Base-by-base conservation (phyloP, 2,329 filamentous ascomycete species). In the Colletotrichum abscissum region DNA sequence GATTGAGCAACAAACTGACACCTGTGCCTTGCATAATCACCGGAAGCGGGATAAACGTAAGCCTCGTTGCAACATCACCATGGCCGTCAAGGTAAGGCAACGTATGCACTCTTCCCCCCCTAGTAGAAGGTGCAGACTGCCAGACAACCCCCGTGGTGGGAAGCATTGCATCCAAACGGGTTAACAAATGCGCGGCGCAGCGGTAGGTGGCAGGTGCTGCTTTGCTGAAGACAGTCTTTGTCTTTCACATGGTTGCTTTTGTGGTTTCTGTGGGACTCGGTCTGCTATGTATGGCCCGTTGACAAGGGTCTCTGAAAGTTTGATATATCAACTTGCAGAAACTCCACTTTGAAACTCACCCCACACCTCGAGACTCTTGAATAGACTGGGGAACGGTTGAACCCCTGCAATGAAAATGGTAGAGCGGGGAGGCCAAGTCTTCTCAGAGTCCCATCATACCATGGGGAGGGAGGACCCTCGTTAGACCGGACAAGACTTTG, bases 21-120 rank as follows among this genome's bases (percentile, higher is more conserved):
- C 28, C 38, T 42, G 66, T 59, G 54, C 54, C 69, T 72, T 69
- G 65, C 69, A 72, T 68, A n/a, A 67, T 62, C 16, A 56, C 49
- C 52, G 38, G 46, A 63, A 59, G 54, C 59, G 38, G 38, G 38
- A 42, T 42, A 42, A 24, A 33, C 52, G 60, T 33, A 14, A 42
- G 11, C 30, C 28, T 26, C 24, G 12, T 19, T 58, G 54, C 49
- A 46, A 54, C 35, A 58, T 26, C 11, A n/a, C 64, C 38, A 70
- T 16, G 19, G 33, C 68, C 52, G 42, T 22, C 8, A 14, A 42
- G 19, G 30, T 19, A 54, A 42, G 46, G 46, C 33, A 42, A 42
- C 2, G 14, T 16, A 42, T 16, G 38, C 38, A 33, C 6, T 33
- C 46, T 22, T 28, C 28, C 2, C 55, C 49, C 26, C 55, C 46